A percentile compares a stretch with the other conserved stretches of the same genome.
Conservation (phyloP, 208 protist species). For the Leishmania arabica region DNA sequence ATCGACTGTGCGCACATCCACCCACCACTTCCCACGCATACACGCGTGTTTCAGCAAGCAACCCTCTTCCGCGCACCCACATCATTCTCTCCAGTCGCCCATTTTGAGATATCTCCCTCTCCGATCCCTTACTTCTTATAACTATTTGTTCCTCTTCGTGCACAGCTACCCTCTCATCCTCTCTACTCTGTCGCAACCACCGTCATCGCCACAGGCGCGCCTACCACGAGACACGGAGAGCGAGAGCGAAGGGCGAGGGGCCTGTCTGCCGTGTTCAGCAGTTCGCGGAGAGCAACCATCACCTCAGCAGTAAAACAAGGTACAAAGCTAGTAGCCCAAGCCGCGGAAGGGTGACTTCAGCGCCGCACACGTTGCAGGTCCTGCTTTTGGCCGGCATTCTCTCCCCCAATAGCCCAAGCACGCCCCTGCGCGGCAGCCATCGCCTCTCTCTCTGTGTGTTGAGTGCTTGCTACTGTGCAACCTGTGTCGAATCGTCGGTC, state of each 20-base stretch:
- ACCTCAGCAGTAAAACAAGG: neutral
- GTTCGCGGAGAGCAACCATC: neutral
- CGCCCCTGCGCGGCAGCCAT: neutral
- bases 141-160: neutral
- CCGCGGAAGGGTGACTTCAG: neutral
- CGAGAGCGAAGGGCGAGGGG: neutral
- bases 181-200: neutral
- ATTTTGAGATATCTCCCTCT: neutral
- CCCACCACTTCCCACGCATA: neutral
- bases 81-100: neutral
- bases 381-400: neutral
- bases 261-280: neutral
- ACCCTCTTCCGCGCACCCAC: neutral
- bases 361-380: neutral
- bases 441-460: neutral
- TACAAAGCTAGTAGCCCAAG: neutral
- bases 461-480: no score
- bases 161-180: neutral
- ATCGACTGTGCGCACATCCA: neutral
- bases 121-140: neutral
- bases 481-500: no score
- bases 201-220: neutral
- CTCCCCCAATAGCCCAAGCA: neutral
- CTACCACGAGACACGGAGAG: neutral
- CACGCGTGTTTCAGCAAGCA: neutral